Base-by-base conservation (phyloP, 305 asterid species). In the Petunia hybrid region DNA sequence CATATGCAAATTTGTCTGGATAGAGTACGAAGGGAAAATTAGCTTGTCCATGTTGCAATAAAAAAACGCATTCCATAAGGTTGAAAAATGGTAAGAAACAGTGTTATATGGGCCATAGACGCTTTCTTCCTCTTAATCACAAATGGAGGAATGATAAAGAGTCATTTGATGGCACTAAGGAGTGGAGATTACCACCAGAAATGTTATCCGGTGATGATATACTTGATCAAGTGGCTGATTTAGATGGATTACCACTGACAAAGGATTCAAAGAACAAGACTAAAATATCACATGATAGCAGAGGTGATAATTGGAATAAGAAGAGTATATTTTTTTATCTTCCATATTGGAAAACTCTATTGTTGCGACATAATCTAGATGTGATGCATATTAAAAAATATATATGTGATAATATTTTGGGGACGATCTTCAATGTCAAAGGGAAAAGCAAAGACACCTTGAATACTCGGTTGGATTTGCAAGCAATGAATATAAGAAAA, bases 381-480 rank as follows among this genome's bases (percentile, higher is more conserved):
- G 53, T 57, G 41, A 80, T 80, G 62, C 83, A 80, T 8, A 80
- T 80, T 56, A 60, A 71, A 60, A 71, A 71, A 53, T 43, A 71
- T 22, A 22, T 35, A 35, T 46, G 35, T 71, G 76, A 65, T 22
- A 22, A 22, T 22, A 22, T 22, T 22, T 22, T 22, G 22, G 22
- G 22, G 22, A 22, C 22, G 22, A 22, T 22, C 22, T 22, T 22
- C 22, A 22, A 22, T 22, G 22, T 22, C 22, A 22, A 22, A 22
- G 22, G 22, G 22, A 22, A 22, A 22, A 22, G 22, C 22, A 22
- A 22, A 22, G 22, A 22, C 22, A 16, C 40, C 42, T 12, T 39
- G 6, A 56, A 68, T 5, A 22, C 68, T 4, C 42, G 69, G 8
- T 67, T 67, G 39, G 82, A 80, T 13, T 55, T 80, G 5, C 42